Evolutionary conservation across 306 rosid genomes (phyloP).

Genomic region (Alnus glutinosa): DNA sequence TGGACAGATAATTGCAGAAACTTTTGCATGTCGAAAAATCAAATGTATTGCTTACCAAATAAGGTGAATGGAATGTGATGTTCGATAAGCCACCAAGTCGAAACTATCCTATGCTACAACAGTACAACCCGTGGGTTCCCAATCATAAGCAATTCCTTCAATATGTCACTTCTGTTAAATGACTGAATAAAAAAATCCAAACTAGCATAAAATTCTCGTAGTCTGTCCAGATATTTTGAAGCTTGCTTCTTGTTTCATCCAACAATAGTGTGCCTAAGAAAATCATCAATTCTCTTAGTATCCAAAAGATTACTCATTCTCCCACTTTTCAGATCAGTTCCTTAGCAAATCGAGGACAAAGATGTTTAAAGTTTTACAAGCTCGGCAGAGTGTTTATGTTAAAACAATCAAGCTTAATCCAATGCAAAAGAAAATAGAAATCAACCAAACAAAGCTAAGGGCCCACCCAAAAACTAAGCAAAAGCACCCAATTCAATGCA

Average conservation of each 20-base stretch:
- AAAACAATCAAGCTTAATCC: neutral
- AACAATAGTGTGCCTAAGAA: neutral
- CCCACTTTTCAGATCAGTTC: neutral
- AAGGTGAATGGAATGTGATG: neutral
- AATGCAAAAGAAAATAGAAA: neutral
- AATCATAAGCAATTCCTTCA: neutral
- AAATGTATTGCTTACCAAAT: neutral
- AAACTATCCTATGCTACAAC: neutral
- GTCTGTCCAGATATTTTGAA: neutral
- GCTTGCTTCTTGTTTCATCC: neutral
- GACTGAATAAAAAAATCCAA: neutral
- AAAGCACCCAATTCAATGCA: neutral
- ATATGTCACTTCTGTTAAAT: constrained; percentile 2
- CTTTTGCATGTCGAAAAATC: neutral
- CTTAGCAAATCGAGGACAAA: neutral
- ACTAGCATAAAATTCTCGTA: neutral
- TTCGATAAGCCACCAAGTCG: neutral
- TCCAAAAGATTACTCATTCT: neutral
- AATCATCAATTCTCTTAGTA: neutral
- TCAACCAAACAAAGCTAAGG: neutral
- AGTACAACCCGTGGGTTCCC: neutral
- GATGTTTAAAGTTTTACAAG: neutral
- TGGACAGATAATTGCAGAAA: neutral
- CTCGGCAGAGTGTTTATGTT: neutral
- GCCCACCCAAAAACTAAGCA: neutral